A percentile compares a stretch with the other conserved stretches of the same genome.
These are phyloP conservation scores for Pseudomonodictys pantanalensis DNA, from an alignment of 495 filamentous ascomycete species.

Conservation along the genomic window DNA sequence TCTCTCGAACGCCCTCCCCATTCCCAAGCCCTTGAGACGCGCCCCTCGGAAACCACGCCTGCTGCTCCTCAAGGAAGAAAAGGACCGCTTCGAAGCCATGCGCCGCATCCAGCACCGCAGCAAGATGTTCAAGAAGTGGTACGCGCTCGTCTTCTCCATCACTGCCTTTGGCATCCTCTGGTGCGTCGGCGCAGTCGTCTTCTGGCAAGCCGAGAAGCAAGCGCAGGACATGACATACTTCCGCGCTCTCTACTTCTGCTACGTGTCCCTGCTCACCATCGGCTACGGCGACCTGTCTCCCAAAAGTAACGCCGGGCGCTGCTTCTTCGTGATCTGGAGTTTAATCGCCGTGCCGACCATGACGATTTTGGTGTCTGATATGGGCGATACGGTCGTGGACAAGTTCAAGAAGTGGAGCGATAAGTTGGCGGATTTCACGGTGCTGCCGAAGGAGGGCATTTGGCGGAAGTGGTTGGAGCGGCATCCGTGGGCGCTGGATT, in stretches of 20 bases:
- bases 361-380: conserved; percentile 63
- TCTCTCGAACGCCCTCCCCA: background rate
- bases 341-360: conserved; percentile 65
- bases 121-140: conserved; percentile 43
- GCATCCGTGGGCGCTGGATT: conserved; percentile 45
- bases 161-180: conserved; percentile 44
- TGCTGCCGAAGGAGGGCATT: conserved; percentile 54
- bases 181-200: conserved; percentile 46
- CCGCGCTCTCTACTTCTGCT: conserved; percentile 47
- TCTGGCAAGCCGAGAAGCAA: conserved; percentile 41
- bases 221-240: conserved; percentile 45
- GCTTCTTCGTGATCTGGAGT: conserved; percentile 47
- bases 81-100: conserved; percentile 47
- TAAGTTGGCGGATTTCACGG: conserved; percentile 54
- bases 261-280: conserved; percentile 45
- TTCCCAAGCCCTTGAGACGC: background rate
- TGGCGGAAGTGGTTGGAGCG: conserved; percentile 47
- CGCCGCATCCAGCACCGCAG: conserved; percentile 43
- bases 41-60: conserved; percentile 35
- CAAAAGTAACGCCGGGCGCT: conserved; percentile 43
- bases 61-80: conserved; percentile 43
- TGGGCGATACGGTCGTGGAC: conserved; percentile 60
- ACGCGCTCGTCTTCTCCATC: conserved; percentile 37
- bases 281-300: conserved; percentile 47
- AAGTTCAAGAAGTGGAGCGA: conserved; percentile 56